Percentiles rank a stretch among this genome's conserved stretches.
phyloP scores from a whole-genome alignment of 805 yeast genomes.

The Ogataea siamensis region DNA sequence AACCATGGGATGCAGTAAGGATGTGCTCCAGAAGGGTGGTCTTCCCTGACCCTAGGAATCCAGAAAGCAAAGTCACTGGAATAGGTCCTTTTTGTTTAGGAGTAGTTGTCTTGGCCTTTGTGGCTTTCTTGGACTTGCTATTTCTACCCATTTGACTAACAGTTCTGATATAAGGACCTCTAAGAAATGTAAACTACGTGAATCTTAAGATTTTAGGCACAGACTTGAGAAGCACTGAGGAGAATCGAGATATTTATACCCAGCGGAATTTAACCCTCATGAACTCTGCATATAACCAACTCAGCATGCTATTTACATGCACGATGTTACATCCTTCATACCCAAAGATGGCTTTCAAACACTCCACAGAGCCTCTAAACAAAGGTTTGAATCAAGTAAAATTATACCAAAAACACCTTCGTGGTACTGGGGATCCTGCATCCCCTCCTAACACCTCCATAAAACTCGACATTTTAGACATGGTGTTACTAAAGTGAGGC shows the following conservation, averaged over 20 bases:
- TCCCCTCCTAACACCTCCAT: constrained; percentile 3
- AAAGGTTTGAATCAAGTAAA: constrained; percentile 3
- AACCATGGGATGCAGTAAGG: constrained; percentile 3
- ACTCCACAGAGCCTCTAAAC: constrained; percentile 1
- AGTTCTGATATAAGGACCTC: constrained; percentile 1
- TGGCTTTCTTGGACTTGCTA: constrained; percentile 3
- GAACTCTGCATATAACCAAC: constrained; percentile 2
- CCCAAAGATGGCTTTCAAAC: constrained; percentile 3
- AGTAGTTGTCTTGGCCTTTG: constrained; percentile 2
- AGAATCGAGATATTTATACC: constrained; percentile 2
- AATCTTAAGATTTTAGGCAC: constrained; percentile 1
- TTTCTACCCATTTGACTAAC: constrained; percentile 2
- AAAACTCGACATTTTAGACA: constrained; percentile 2
- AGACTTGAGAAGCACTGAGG: constrained; percentile 1
- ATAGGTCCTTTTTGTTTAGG: constrained; percentile 2
- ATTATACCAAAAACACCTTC: constrained; percentile 2
- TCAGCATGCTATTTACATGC: constrained; percentile 3
- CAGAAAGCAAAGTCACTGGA: constrained; percentile 3
- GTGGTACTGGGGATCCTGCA: constrained; percentile 3
- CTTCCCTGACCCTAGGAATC: constrained; percentile 3
- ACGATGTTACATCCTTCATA: constrained; percentile 2
- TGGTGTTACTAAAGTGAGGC: constrained; percentile 3
- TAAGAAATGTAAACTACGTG: constrained; percentile 2
- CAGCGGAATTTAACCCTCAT: constrained; percentile 1
- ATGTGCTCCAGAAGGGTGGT: constrained; percentile 3